phyloP scores from a whole-genome alignment of 768 basidiomycete genomes.

The Thelephora ganbajun region DNA sequence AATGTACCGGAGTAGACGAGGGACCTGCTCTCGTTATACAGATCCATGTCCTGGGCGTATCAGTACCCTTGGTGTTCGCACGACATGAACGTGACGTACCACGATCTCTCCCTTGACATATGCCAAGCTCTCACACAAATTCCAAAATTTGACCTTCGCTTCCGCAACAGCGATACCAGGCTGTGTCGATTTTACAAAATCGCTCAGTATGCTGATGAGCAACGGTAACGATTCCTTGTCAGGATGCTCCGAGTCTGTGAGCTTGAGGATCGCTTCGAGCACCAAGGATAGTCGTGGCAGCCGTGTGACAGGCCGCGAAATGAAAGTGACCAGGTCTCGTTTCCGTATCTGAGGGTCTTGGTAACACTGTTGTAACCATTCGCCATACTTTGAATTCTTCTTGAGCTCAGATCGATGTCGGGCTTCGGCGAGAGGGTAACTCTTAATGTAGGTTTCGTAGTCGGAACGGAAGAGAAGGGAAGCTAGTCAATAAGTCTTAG shows the following conservation, averaged over 20 bases:
- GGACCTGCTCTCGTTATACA: conserved; percentile 63
- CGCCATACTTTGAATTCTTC: conserved; percentile 50
- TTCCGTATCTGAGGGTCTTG: conserved; percentile 55
- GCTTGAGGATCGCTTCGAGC: conserved; percentile 53
- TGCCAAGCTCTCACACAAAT: conserved; percentile 57
- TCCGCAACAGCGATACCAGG: conserved; percentile 89
- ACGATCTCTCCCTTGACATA: conserved; percentile 75
- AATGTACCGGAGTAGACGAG: conserved; percentile 56
- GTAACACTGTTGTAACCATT: conserved; percentile 48
- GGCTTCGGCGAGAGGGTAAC: conserved; percentile 79
- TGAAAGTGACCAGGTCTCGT: conserved; percentile 68
- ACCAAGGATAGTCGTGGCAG: conserved; percentile 68
- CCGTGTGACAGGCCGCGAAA: conserved; percentile 81
- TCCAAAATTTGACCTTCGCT: conserved; percentile 80
- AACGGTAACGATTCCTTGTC: conserved; percentile 69
- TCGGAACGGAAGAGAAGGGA: conserved; percentile 36
- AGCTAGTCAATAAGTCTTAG: conserved; percentile 10
- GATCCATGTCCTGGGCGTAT: conserved; percentile 58
- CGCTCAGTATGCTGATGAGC: conserved; percentile 49
- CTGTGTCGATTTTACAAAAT: conserved; percentile 73
- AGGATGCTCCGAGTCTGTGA: conserved; percentile 58
- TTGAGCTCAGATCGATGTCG: conserved; percentile 65
- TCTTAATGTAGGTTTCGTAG: conserved; percentile 77
- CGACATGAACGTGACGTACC: conserved; percentile 25
- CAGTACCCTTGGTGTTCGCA: neutral